A percentile compares a stretch with the other conserved stretches of the same genome.
Conservation (phyloP, 2,329 filamentous ascomycete genomes). For the Aspergillus fischeri region DNA sequence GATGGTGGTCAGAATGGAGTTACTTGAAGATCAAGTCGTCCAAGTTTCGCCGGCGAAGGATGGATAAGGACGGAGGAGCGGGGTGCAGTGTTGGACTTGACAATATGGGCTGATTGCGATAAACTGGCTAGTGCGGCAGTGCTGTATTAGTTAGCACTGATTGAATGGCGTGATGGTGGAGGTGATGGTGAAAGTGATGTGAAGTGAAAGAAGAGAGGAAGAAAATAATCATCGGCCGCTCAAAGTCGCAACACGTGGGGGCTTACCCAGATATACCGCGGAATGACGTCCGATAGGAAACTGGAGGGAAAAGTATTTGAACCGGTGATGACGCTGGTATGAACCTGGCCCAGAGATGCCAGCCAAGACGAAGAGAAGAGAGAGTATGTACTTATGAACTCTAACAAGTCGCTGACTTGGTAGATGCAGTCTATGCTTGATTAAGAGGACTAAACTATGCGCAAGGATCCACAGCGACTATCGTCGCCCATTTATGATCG, state of each 20-base stretch:
- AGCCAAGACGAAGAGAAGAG: neutral
- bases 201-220: neutral
- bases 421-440: neutral
- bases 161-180: slow-evolving; percentile 1
- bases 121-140: neutral
- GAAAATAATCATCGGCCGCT: neutral
- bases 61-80: neutral
- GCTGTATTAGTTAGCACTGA: neutral
- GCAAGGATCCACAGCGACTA: neutral
- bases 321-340: slow-evolving; percentile 8
- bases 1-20: neutral
- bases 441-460: neutral
- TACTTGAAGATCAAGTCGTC: neutral
- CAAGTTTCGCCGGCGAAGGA: neutral
- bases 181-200: neutral
- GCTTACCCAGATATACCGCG: slow-evolving; percentile 10
- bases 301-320: neutral
- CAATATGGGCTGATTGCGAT: neutral
- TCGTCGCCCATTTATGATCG: neutral
- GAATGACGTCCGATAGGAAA: slow-evolving; percentile 20
- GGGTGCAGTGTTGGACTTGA: neutral
- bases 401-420: neutral
- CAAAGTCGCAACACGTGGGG: slow-evolving; percentile 16
- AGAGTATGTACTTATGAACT: neutral
- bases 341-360: neutral